Evolutionary conservation across 2,329 filamentous ascomycete species (phyloP).

Genomic region (Epichloe scottii): DNA sequence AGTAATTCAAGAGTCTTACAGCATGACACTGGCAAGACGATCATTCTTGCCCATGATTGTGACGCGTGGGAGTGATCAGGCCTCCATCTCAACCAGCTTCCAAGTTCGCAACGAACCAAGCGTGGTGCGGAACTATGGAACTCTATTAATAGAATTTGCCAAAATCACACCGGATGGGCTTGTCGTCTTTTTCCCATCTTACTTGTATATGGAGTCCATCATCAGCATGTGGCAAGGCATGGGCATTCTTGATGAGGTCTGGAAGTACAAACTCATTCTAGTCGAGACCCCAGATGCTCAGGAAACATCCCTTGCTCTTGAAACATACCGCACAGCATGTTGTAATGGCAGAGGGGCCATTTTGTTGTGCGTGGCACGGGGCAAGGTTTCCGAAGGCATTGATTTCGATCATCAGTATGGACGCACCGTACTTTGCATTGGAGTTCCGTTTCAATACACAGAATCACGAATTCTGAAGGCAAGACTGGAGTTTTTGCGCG

Average conservation of each 20-base stretch:
- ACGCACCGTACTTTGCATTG: slow-evolving; percentile 88
- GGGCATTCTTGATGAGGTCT: slow-evolving; percentile 93
- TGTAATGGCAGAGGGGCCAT: slow-evolving; percentile 93
- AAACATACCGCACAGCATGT: slow-evolving; percentile 94
- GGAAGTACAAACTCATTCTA: slow-evolving; percentile 97
- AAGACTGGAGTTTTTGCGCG: slow-evolving; percentile 85
- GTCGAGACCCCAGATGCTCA: slow-evolving; percentile 97
- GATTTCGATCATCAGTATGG: slow-evolving; percentile 99
- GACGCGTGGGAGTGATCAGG: slow-evolving; percentile 87
- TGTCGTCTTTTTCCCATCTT: slow-evolving; percentile 98
- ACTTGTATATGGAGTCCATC: slow-evolving; percentile 98
- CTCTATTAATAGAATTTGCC: slow-evolving; percentile 83
- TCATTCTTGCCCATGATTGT: slow-evolving; percentile 99
- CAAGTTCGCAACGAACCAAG: slow-evolving; percentile 91
- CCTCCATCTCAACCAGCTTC: slow-evolving; percentile 84
- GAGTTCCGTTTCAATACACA: slow-evolving; percentile 97
- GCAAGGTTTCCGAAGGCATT: slow-evolving; percentile 95
- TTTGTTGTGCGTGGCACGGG: slow-evolving; percentile 85
- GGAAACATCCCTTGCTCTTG: slow-evolving; percentile 87
- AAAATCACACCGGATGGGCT: slow-evolving; percentile 93
- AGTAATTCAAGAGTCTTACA: slow-evolving; percentile 92
- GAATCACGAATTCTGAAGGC: slow-evolving; percentile 95
- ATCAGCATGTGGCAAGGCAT: slow-evolving; percentile 99
- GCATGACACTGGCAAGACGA: slow-evolving; percentile 84
- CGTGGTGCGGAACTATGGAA: slow-evolving; percentile 95